phyloP scores from a whole-genome alignment of 2,329 filamentous ascomycete species.

The Trichoderma sp. region DNA sequence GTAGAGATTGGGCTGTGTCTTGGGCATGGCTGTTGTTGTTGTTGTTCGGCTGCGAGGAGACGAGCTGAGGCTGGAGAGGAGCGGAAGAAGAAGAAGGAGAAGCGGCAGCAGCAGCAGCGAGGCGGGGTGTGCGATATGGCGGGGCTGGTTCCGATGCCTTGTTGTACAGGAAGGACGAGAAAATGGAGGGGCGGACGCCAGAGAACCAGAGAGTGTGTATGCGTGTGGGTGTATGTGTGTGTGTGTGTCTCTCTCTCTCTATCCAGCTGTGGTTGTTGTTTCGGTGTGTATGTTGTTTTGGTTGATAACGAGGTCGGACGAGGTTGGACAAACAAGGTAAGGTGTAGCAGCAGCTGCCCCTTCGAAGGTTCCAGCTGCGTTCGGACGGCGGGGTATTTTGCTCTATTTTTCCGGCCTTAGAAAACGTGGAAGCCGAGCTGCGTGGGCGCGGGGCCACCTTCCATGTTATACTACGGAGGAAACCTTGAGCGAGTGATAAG shows the following conservation, averaged over 20 bases:
- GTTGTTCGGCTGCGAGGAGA: too few relatives aligned
- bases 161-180: not conserved
- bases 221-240: too few relatives aligned
- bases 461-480: conserved; percentile 5
- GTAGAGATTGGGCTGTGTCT: conserved; percentile 71
- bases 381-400: conserved; percentile 26
- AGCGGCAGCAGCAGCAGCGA: too few relatives aligned
- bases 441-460: conserved; percentile 19
- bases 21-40: conserved; percentile 50
- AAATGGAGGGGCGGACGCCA: too few relatives aligned
- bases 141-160: not conserved
- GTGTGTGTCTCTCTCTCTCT: not conserved
- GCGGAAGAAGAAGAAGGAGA: conserved; percentile 6
- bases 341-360: not conserved
- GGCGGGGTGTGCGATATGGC: too few relatives aligned
- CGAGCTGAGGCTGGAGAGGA: not conserved
- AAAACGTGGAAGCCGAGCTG: conserved; percentile 10
- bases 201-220: too few relatives aligned
- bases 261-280: not conserved
- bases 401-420: conserved; percentile 25
- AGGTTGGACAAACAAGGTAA: too few relatives aligned
- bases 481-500: conserved; percentile 14
- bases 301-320: not conserved
- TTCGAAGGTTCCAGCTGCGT: conserved; percentile 5
- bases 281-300: not conserved